phyloP scores from a whole-genome alignment of 1,284 basidiomycete genomes.

The Apiotrichum akiyoshidainum region DNA sequence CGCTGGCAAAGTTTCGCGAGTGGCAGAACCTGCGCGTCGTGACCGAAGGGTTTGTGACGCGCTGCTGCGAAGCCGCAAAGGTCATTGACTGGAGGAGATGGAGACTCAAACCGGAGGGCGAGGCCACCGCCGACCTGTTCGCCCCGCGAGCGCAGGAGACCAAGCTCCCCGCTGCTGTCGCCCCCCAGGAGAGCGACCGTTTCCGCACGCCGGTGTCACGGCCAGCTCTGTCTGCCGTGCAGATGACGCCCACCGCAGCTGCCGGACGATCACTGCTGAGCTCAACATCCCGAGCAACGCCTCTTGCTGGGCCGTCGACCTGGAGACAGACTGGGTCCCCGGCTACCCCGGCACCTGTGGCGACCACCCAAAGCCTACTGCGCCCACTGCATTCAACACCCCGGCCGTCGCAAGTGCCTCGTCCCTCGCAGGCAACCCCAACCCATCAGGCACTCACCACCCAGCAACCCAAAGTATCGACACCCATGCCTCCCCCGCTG shows the following conservation, averaged over 20 bases:
- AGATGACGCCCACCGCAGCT: too few species aligned
- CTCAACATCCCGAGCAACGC: too few species aligned
- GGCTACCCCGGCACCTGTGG: background rate
- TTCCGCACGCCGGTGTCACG: too few species aligned
- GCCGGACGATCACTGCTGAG: too few species aligned
- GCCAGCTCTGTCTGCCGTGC: too few species aligned
- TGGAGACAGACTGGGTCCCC: too few species aligned
- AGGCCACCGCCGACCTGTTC: slow-evolving; percentile 35
- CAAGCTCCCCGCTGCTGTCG: background rate
- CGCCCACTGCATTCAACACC: background rate
- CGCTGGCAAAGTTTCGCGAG: slow-evolving; percentile 80
- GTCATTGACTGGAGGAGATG: slow-evolving; percentile 54
- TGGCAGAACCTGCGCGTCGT: slow-evolving; percentile 87
- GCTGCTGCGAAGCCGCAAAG: slow-evolving; percentile 63
- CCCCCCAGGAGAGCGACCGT: too few species aligned
- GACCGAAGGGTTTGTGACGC: slow-evolving; percentile 77
- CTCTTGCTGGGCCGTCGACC: background rate
- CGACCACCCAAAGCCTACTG: slow-evolving; percentile 5
- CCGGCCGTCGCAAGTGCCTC: background rate
- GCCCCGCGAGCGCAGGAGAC: background rate
- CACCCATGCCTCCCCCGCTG: too few species aligned
- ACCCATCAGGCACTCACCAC: background rate
- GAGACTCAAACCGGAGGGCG: slow-evolving; percentile 27
- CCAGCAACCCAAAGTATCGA: too few species aligned
- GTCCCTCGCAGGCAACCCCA: background rate